These are phyloP conservation scores for Taiwanofungus camphoratus DNA, from an alignment of 1,284 basidiomycete genomes.

Conservation along the genomic window DNA sequence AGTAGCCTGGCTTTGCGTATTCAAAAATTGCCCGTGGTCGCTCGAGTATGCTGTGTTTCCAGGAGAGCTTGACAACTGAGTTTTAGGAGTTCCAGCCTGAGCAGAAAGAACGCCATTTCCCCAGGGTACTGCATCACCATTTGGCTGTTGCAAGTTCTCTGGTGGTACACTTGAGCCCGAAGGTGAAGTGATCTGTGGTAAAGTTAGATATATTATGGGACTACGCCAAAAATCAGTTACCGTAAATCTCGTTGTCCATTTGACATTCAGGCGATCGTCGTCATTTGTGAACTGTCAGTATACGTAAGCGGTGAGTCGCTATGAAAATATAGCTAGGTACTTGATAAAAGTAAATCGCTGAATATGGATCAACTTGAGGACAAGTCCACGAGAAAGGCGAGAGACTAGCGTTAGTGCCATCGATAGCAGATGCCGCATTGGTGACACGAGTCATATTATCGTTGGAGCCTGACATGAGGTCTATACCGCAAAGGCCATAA, in stretches of 20 bases:
- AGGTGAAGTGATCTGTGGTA: constrained; percentile 27
- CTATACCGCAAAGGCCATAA: too few species aligned
- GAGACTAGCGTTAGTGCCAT: constrained; percentile 30
- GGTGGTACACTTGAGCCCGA: constrained; percentile 24
- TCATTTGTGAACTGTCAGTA: constrained; percentile 29
- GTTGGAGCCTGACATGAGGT: constrained; percentile 37
- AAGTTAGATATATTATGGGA: background rate
- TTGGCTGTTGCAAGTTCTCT: constrained; percentile 27
- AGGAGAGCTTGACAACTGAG: constrained; percentile 1
- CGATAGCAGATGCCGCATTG: constrained; percentile 26
- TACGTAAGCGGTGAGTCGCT: constrained; percentile 1
- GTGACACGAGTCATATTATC: constrained; percentile 31
- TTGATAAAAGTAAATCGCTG: constrained; percentile 37
- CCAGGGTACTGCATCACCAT: constrained; percentile 30
- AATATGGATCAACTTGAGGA: constrained; percentile 34
- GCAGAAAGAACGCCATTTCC: constrained; percentile 21
- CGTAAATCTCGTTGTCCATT: constrained; percentile 37
- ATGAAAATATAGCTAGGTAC: constrained; percentile 15
- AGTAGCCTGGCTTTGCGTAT: background rate
- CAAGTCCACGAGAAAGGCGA: constrained; percentile 34
- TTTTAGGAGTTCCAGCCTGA: background rate
- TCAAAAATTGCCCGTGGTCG: too few species aligned
- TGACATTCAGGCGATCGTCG: constrained; percentile 21
- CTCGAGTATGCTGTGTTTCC: background rate
- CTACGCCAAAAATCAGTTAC: constrained; percentile 16